These are phyloP conservation scores for Paracoccidioides brasiliensis DNA, from an alignment of 2,329 filamentous ascomycete species.

Conservation along the genomic window DNA sequence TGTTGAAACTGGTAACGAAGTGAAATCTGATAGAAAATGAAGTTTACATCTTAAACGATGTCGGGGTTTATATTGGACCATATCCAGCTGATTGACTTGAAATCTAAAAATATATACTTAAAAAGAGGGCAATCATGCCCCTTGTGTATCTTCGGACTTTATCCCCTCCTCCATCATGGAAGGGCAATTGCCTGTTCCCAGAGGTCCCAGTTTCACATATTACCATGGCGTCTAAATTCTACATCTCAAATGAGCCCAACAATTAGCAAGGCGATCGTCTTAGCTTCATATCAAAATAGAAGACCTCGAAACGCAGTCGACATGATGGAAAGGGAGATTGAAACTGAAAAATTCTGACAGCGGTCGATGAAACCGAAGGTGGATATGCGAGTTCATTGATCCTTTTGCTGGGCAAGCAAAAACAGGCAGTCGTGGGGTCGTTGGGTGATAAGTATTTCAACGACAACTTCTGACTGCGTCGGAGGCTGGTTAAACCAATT, in stretches of 20 bases:
- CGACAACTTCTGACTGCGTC: neutral
- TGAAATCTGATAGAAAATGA: neutral
- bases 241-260: neutral
- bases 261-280: neutral
- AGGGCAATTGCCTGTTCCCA: neutral
- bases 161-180: neutral
- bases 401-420: neutral
- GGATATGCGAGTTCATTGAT: neutral
- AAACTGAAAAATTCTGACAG: neutral
- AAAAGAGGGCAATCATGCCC: neutral
- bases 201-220: neutral
- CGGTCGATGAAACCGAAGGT: neutral
- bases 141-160: neutral
- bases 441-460: neutral
- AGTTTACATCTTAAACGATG: neutral
- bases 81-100: neutral
- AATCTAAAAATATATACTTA: neutral
- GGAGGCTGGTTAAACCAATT: too few species aligned
- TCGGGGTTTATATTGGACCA: neutral
- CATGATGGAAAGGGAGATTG: neutral
- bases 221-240: neutral
- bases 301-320: neutral
- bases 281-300: neutral
- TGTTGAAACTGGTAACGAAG: neutral
- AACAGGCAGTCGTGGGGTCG: neutral